Evolutionary conservation across 352 stramenopile species (phyloP).

Genomic region (Globisporangium ultimum): DNA sequence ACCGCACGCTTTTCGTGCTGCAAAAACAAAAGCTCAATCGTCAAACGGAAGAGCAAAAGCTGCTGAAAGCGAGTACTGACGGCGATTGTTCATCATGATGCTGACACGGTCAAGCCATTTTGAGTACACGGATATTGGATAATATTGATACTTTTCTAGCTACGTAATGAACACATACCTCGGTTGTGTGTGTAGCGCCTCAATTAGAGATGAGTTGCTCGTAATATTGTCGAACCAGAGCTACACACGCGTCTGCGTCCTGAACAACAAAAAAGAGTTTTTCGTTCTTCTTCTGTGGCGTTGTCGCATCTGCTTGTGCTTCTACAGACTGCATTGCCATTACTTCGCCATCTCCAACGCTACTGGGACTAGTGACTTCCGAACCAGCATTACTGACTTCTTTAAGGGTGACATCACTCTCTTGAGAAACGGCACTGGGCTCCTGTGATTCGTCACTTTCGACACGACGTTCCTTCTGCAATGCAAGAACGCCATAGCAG

Average conservation of each 20-base stretch:
- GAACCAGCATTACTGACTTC: neutral
- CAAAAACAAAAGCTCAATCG: conserved; percentile 18
- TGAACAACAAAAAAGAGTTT: conserved; percentile 16
- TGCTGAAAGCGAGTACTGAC: too few relatives aligned
- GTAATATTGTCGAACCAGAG: conserved; percentile 15
- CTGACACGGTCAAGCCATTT: neutral
- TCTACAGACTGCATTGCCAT: neutral
- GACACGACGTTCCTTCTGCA: neutral
- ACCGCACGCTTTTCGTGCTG: conserved; percentile 33
- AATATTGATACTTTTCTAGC: neutral
- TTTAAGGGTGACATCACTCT: neutral
- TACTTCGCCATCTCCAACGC: too few relatives aligned
- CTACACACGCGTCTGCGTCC: conserved; percentile 15
- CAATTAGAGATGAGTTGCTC: conserved; percentile 14
- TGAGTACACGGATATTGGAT: neutral
- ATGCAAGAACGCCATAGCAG: neutral
- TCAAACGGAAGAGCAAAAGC: neutral
- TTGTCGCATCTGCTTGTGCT: neutral
- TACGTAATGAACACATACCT: conserved; percentile 1
- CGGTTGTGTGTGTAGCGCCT: neutral
- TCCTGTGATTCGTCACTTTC: neutral
- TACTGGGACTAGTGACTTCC: too few relatives aligned
- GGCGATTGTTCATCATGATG: too few relatives aligned
- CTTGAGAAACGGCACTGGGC: neutral
- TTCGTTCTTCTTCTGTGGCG: neutral